phyloP scores from a whole-genome alignment of 352 stramenopile species.

The Aphanomyces invadans region DNA sequence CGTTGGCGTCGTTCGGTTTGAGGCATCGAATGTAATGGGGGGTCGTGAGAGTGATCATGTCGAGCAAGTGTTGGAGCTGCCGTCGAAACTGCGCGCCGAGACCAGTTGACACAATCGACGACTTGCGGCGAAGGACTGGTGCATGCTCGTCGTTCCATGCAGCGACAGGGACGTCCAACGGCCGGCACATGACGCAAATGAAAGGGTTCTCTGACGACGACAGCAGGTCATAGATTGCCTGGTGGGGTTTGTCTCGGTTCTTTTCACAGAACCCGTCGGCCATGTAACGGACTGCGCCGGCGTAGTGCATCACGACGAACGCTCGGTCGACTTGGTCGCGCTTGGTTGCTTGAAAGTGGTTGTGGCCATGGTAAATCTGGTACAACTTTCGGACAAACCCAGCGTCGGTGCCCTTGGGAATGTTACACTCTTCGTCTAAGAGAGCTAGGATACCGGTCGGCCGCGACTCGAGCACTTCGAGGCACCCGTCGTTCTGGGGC shows the following conservation, averaged over 20 bases:
- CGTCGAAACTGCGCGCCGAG: slow-evolving; percentile 91
- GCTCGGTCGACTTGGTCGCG: slow-evolving; percentile 59
- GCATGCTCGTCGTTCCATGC: no score
- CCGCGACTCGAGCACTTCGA: slow-evolving; percentile 44
- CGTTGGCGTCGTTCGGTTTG: slow-evolving; percentile 96
- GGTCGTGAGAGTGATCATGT: slow-evolving; percentile 90
- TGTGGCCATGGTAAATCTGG: slow-evolving; percentile 47
- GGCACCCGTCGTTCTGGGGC: slow-evolving; percentile 50
- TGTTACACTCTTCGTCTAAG: slow-evolving; percentile 40
- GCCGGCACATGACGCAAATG: slow-evolving; percentile 55
- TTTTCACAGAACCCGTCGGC: slow-evolving; percentile 78
- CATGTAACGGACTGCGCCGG: slow-evolving; percentile 63
- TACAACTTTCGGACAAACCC: slow-evolving; percentile 25
- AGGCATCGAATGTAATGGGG: slow-evolving; percentile 99
- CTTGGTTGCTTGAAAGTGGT: slow-evolving; percentile 49
- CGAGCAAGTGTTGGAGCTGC: slow-evolving; percentile 88
- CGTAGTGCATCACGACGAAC: slow-evolving; percentile 80
- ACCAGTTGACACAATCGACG: slow-evolving; percentile 53
- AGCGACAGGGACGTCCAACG: no score
- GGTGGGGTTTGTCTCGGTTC: slow-evolving; percentile 82
- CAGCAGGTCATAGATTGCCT: slow-evolving; percentile 59
- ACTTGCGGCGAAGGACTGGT: slow-evolving; percentile 54
- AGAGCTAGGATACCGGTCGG: slow-evolving; percentile 39
- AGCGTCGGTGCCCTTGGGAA: slow-evolving; percentile 19
- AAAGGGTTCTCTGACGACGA: slow-evolving; percentile 50